These are phyloP conservation scores for Termitomyces sp. DNA, from an alignment of 768 basidiomycete genomes.

Conservation along the genomic window DNA sequence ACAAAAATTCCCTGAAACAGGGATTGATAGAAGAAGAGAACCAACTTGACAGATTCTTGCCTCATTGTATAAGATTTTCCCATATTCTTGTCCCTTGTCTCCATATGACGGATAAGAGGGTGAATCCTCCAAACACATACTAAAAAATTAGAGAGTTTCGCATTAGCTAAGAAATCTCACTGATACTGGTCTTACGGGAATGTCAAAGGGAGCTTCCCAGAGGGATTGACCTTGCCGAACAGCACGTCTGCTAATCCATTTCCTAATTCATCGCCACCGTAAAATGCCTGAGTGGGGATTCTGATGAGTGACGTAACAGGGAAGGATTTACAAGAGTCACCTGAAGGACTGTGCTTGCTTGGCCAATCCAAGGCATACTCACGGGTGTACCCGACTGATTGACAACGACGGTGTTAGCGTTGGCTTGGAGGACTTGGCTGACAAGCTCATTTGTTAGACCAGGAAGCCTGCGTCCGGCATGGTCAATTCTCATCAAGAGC, in stretches of 20 bases:
- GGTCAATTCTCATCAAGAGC: neutral
- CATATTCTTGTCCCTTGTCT: constrained; percentile 33
- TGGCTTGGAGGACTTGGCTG: constrained; percentile 38
- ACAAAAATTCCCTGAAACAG: constrained; percentile 38
- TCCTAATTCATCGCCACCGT: constrained; percentile 50
- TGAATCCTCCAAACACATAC: constrained; percentile 44
- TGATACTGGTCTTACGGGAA: constrained; percentile 35
- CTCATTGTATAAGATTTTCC: constrained; percentile 42
- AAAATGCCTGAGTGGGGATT: constrained; percentile 32
- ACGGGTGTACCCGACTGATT: constrained; percentile 52
- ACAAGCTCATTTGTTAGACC: constrained; percentile 48
- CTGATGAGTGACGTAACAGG: neutral
- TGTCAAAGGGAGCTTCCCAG: constrained; percentile 49
- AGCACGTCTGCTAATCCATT: constrained; percentile 53
- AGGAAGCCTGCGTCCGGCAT: constrained; percentile 30
- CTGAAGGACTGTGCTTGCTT: constrained; percentile 32
- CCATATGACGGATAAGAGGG: constrained; percentile 43
- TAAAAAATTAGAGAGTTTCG: constrained; percentile 10
- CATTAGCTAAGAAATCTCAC: neutral
- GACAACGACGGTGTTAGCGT: constrained; percentile 49
- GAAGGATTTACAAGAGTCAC: constrained; percentile 14
- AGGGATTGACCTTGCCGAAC: constrained; percentile 56
- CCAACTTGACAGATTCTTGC: constrained; percentile 14
- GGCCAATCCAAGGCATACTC: constrained; percentile 48
- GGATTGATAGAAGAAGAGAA: neutral